Evolutionary conservation across 805 yeast genomes (phyloP), one percentile per base, ranked within the genome.

Genomic region (Suhomyces kilbournensis): DNA sequence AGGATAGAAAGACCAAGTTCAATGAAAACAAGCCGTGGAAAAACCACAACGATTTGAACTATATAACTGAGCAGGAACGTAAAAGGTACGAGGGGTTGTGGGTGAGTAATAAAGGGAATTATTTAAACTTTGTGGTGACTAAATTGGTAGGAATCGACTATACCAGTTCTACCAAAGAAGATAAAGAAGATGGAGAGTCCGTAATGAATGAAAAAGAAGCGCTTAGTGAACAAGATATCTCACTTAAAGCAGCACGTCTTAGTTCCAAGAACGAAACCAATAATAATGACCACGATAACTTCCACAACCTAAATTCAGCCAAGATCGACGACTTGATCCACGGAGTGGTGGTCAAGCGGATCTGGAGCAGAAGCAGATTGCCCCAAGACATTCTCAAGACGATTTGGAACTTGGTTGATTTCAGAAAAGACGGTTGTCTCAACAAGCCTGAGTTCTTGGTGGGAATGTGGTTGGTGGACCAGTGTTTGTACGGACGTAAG

Each of bases 401-500:
- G 47, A 84, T 85, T 26, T 90, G 90, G 90, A 80, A 83, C 46
- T 74, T 86, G 60, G 93, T 92, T 4, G 90, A 81, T 64, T 77
- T 70, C 51, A 67, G 84, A 58, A 68, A 74, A 45, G 94, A 88
- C 65, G 96, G 96, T 0, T 81, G 88, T 0, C 72, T 94, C 50
- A 86, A 85, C 58, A 81, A 89, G 55, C 85, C 84, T 35, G 93
- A 92, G 56, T 94, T 94, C 61, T 72, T 93, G 30, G 93, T 92
- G n/a, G 99, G 99, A 0, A 92, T 89, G 88, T 94, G 99, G 99
- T 70, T 92, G 4, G 92, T 94, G 2, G 99, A 94, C 67, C 99
- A 94, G 69, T 89, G 97, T 64, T 75, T 94, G 12, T 94, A 93
- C 65, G 99, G 99, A 0, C 77, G 96, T 39, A 94, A 94, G 66